phyloP scores from a whole-genome alignment of 2,329 filamentous ascomycete genomes.

The Emergomyces pasteurianus region DNA sequence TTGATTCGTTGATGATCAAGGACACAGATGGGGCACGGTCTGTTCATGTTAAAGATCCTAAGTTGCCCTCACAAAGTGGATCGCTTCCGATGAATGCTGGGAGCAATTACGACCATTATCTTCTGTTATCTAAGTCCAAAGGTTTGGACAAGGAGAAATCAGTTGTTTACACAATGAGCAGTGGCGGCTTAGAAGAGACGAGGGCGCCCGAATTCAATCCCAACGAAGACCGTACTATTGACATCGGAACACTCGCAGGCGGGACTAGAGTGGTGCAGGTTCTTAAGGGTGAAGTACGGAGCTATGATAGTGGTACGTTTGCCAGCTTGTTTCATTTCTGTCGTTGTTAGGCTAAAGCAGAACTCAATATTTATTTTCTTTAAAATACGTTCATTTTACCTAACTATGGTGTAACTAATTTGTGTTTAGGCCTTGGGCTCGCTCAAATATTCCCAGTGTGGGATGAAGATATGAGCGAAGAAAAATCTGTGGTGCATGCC shows the following conservation, averaged over 20 bases:
- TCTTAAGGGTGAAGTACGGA: conserved; percentile 72
- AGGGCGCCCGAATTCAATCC: conserved; percentile 84
- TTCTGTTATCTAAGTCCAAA: conserved; percentile 64
- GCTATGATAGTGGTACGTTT: conserved; percentile 72
- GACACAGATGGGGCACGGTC: conserved; percentile 73
- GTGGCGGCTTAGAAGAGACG: conserved; percentile 60
- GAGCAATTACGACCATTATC: conserved; percentile 55
- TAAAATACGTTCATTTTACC: neutral
- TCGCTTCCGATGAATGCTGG: neutral
- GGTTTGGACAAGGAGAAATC: conserved; percentile 61
- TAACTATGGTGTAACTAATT: conserved; percentile 7
- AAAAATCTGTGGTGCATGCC: conserved; percentile 64
- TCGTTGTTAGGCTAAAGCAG: neutral
- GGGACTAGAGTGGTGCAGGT: conserved; percentile 78
- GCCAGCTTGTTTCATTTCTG: neutral
- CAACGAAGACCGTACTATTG: conserved; percentile 73
- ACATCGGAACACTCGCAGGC: conserved; percentile 71
- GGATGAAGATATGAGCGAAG: conserved; percentile 71
- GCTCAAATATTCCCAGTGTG: conserved; percentile 86
- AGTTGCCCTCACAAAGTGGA: conserved; percentile 13
- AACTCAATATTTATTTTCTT: neutral
- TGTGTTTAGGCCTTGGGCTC: conserved; percentile 59
- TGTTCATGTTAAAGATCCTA: conserved; percentile 44
- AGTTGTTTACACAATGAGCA: conserved; percentile 64
- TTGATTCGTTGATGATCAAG: conserved; percentile 59